These are phyloP conservation scores for Penicillium vulpinum DNA, from an alignment of 2,329 filamentous ascomycete genomes.

Conservation along the genomic window DNA sequence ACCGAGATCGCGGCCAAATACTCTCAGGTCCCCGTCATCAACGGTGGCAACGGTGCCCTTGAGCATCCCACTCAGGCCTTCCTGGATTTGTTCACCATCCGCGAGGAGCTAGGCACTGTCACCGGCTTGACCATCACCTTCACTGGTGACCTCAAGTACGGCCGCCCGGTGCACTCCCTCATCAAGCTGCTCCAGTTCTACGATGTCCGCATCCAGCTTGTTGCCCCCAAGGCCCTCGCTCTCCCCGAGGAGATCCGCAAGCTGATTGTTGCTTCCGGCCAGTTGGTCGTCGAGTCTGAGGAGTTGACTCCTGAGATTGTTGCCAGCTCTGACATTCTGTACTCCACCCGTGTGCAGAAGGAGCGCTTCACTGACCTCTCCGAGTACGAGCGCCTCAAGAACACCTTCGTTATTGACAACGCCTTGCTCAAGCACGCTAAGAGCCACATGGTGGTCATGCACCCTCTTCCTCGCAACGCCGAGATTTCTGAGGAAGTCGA, in stretches of 20 bases:
- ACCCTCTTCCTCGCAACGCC: slow-evolving; percentile 88
- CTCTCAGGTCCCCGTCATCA: slow-evolving; percentile 89
- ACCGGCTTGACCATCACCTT: slow-evolving; percentile 96
- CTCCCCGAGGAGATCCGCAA: slow-evolving; percentile 75
- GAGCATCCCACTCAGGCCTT: slow-evolving; percentile 98
- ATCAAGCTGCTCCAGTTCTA: slow-evolving; percentile 94
- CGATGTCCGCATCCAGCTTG: slow-evolving; percentile 89
- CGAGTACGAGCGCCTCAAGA: slow-evolving; percentile 84
- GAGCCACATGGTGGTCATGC: slow-evolving; percentile 89
- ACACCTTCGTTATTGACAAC: slow-evolving; percentile 87
- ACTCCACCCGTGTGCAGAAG: slow-evolving; percentile 95
- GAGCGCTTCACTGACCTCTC: slow-evolving; percentile 83
- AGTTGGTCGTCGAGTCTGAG: slow-evolving; percentile 73
- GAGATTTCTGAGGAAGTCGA: slow-evolving; percentile 96
- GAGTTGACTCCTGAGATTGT: slow-evolving; percentile 84
- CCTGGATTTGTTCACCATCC: slow-evolving; percentile 96
- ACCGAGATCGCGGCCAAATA: slow-evolving; percentile 82
- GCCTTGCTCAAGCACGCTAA: slow-evolving; percentile 87
- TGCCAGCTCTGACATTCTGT: slow-evolving; percentile 83
- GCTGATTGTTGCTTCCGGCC: slow-evolving; percentile 69
- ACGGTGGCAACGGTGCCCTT: slow-evolving; percentile 91
- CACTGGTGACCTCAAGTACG: slow-evolving; percentile 87
- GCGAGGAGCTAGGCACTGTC: slow-evolving; percentile 93
- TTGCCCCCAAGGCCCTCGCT: slow-evolving; percentile 74
- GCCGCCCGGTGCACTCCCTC: slow-evolving; percentile 91